phyloP scores from a whole-genome alignment of 2,329 filamentous ascomycete genomes.

The Aspergillus latus region DNA sequence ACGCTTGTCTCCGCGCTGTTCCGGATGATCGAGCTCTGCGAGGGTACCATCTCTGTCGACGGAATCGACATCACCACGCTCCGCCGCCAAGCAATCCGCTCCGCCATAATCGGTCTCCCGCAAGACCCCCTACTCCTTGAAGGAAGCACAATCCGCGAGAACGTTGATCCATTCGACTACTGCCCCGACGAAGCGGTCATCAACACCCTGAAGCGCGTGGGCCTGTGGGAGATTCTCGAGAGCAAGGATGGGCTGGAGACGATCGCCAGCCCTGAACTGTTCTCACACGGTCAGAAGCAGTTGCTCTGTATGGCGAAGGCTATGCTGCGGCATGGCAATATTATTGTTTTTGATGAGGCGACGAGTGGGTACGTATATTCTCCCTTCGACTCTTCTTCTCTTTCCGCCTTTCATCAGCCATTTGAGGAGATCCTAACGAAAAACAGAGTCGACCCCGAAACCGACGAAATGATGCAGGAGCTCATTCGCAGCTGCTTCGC shows the following conservation, averaged over 20 bases:
- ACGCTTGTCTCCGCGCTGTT: background rate
- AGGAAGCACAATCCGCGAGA: background rate
- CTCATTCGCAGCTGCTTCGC: too few species aligned
- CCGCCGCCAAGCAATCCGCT: background rate
- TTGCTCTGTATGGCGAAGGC: background rate
- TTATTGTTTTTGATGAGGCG: background rate
- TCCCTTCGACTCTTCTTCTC: too few species aligned
- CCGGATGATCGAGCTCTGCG: background rate
- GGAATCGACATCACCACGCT: background rate
- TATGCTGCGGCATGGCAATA: background rate
- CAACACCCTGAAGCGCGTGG: background rate
- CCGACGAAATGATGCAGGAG: too few species aligned
- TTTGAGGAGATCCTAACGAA: too few species aligned
- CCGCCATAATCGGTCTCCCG: background rate
- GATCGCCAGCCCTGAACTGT: background rate
- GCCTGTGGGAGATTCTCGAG: background rate
- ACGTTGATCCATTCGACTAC: background rate
- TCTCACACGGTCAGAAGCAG: conserved; percentile 3
- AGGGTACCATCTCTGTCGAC: background rate
- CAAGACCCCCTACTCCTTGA: background rate
- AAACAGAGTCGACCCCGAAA: too few species aligned
- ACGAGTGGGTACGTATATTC: conserved; percentile 6
- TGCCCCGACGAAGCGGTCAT: background rate
- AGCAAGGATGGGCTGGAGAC: background rate
- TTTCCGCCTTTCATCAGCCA: too few species aligned